phyloP scores from a whole-genome alignment of 2,329 filamentous ascomycete species.

The Triangularia verruculosa region DNA sequence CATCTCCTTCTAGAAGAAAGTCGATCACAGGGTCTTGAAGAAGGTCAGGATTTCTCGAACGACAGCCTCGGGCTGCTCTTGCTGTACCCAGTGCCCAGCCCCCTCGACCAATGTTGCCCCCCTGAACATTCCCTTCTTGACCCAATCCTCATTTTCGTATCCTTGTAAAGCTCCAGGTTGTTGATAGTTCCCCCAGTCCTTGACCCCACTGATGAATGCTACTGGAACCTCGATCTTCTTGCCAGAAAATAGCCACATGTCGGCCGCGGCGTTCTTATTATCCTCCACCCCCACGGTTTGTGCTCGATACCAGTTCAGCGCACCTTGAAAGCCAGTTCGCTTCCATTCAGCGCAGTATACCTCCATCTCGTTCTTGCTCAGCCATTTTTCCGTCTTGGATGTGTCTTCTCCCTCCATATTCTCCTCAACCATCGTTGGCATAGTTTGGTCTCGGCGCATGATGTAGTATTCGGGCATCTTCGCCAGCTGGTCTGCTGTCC shows the following conservation, averaged over 20 bases:
- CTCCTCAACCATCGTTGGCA: slow-evolving; percentile 55
- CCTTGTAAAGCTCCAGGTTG: slow-evolving; percentile 61
- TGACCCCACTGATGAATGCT: slow-evolving; percentile 57
- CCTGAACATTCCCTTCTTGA: slow-evolving; percentile 45
- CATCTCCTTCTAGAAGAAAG: background rate
- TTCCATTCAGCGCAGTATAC: slow-evolving; percentile 61
- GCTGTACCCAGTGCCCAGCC: slow-evolving; percentile 67
- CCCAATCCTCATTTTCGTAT: slow-evolving; percentile 46
- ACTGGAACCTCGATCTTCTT: slow-evolving; percentile 59
- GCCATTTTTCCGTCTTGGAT: slow-evolving; percentile 47
- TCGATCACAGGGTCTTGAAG: background rate
- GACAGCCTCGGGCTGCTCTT: slow-evolving; percentile 9
- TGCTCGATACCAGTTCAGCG: slow-evolving; percentile 63
- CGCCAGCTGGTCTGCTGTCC: slow-evolving; percentile 55
- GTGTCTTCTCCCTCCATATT: slow-evolving; percentile 54
- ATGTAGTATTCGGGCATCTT: slow-evolving; percentile 67
- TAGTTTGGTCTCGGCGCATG: slow-evolving; percentile 56
- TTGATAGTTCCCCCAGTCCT: slow-evolving; percentile 68
- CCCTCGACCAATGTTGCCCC: slow-evolving; percentile 53
- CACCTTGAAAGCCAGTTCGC: slow-evolving; percentile 63
- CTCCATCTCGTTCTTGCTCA: slow-evolving; percentile 53
- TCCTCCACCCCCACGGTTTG: slow-evolving; percentile 46
- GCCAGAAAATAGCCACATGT: slow-evolving; percentile 58
- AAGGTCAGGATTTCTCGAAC: background rate
- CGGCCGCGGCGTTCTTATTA: slow-evolving; percentile 39